phyloP scores from a whole-genome alignment of 192 early-diverging fungal genomes.

The Mortierella antarctica region DNA sequence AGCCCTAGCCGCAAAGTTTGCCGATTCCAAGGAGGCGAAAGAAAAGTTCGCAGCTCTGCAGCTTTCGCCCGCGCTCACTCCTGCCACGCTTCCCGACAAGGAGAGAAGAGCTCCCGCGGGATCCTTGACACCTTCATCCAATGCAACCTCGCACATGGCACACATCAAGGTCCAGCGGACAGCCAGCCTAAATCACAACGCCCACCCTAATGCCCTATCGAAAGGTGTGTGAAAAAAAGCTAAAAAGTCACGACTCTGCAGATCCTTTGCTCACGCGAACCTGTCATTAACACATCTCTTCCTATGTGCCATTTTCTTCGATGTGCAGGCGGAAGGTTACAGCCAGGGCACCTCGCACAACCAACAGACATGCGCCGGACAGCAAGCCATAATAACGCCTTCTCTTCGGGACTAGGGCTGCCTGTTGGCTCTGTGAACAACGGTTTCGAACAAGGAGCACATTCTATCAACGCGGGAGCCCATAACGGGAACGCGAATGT shows the following conservation, averaged over 20 bases:
- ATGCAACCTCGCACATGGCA: slow-evolving; percentile 15
- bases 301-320: no score
- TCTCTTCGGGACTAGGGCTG: slow-evolving; percentile 30
- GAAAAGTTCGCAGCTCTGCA: slow-evolving; percentile 41
- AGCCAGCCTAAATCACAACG: slow-evolving; percentile 34
- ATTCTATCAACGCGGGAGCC: no score
- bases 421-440: slow-evolving; percentile 1
- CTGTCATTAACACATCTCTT: no score
- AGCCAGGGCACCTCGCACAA: slow-evolving; percentile 32
- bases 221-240: slow-evolving; percentile 11
- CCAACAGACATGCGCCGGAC: slow-evolving; percentile 41
- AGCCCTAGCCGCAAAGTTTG: slow-evolving; percentile 43
- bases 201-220: slow-evolving; percentile 8
- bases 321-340: slow-evolving; percentile 14
- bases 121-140: slow-evolving; percentile 27
- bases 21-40: slow-evolving; percentile 31
- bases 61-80: slow-evolving; percentile 32
- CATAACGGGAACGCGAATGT: no score
- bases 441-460: no score
- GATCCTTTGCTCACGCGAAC: no score
- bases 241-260: no score
- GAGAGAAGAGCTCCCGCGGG: slow-evolving; percentile 31
- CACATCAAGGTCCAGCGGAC: slow-evolving; percentile 50
- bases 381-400: slow-evolving; percentile 51
- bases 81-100: slow-evolving; percentile 25